A percentile compares a stretch with the other conserved stretches of the same genome.
phyloP scores from a whole-genome alignment of 192 early-diverging fungal species.

The Coemansia sp. region DNA sequence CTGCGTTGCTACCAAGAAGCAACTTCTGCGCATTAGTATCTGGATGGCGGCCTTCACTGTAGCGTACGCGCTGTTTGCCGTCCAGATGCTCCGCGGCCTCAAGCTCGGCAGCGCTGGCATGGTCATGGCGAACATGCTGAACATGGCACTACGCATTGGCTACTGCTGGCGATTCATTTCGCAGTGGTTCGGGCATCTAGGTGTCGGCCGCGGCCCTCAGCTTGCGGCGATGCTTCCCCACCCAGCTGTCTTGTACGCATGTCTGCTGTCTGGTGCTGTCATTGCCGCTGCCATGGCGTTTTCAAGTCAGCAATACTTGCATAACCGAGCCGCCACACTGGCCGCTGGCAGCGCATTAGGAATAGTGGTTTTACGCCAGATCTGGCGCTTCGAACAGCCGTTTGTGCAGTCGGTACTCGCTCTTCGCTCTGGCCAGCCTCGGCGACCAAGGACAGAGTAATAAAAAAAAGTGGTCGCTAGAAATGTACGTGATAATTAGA shows the following conservation, averaged over 20 bases:
- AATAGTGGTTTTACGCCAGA: constrained; percentile 13
- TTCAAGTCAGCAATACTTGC: background rate
- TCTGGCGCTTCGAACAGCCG: constrained; percentile 37
- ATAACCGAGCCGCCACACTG: constrained; percentile 11
- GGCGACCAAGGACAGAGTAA: constrained; percentile 7
- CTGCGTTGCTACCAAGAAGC: constrained; percentile 71
- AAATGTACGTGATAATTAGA: too few species aligned
- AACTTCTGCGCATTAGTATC: constrained; percentile 63
- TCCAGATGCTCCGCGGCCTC: constrained; percentile 63
- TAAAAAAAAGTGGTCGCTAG: background rate
- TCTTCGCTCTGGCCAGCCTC: constrained; percentile 16
- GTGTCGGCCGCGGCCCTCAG: background rate
- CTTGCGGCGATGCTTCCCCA: constrained; percentile 31
- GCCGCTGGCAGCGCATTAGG: constrained; percentile 17
- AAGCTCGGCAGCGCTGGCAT: constrained; percentile 76
- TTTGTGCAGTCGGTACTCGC: constrained; percentile 26
- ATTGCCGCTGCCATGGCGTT: background rate
- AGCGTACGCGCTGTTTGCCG: constrained; percentile 65
- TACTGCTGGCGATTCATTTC: constrained; percentile 72
- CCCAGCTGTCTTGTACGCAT: constrained; percentile 20
- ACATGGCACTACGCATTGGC: constrained; percentile 75
- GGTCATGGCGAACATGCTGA: constrained; percentile 84
- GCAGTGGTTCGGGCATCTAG: constrained; percentile 57
- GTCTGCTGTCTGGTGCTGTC: constrained; percentile 16
- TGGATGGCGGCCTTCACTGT: constrained; percentile 80